Conservation (phyloP, 495 filamentous ascomycete genomes). For the Sphaerosporella brunnea region DNA sequence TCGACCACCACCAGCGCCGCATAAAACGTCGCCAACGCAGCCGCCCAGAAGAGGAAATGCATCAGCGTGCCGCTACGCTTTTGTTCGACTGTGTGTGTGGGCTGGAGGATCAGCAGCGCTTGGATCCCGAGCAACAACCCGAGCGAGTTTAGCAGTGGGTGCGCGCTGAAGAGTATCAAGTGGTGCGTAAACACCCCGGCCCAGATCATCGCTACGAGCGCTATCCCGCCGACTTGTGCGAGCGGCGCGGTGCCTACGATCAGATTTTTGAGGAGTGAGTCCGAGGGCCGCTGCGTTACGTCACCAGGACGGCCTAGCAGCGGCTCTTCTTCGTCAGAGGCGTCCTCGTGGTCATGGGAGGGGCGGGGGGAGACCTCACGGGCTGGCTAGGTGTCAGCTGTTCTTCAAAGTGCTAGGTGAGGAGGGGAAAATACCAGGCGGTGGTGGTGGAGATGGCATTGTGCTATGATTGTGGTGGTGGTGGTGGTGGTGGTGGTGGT, state of each 20-base stretch:
- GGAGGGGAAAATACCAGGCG: no score
- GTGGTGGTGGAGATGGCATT: no score
- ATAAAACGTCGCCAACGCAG: slow-evolving; percentile 30
- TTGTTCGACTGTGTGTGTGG: slow-evolving; percentile 55
- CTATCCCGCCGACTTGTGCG: slow-evolving; percentile 48
- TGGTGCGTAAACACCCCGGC: slow-evolving; percentile 46
- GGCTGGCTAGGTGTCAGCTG: no score
- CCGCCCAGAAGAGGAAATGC: slow-evolving; percentile 48
- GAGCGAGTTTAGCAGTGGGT: slow-evolving; percentile 66
- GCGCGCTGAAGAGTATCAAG: slow-evolving; percentile 59
- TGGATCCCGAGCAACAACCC: slow-evolving; percentile 57
- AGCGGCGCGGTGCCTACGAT: slow-evolving; percentile 50
- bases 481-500: no score
- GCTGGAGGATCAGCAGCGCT: slow-evolving; percentile 71
- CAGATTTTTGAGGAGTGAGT: slow-evolving; percentile 51
- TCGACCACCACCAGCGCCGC: slow-evolving; percentile 12
- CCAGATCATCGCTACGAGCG: slow-evolving; percentile 50
- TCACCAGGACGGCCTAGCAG: slow-evolving; percentile 58
- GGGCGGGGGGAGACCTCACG: no score
- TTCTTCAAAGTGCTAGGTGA: no score
- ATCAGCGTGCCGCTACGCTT: slow-evolving; percentile 51
- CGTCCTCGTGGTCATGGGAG: no score
- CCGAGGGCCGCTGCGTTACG: slow-evolving; percentile 45
- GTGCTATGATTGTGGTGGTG: no score
- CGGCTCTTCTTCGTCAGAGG: slow-evolving; percentile 61